Conservation (phyloP, 495 filamentous ascomycete genomes). For the Aspergillus heteromorphus region DNA sequence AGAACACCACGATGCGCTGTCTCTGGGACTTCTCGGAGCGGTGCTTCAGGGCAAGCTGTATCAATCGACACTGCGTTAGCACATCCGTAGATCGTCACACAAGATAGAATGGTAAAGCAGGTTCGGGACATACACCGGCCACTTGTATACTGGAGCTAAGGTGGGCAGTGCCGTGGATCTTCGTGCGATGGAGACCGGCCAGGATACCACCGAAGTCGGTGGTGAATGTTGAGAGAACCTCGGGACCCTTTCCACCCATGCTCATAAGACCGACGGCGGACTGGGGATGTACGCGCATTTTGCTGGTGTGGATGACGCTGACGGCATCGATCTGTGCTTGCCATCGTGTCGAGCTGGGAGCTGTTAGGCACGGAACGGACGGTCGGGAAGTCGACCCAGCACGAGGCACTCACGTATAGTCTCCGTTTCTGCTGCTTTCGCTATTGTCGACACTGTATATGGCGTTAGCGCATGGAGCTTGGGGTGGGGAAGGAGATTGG, state of each 20-base stretch:
- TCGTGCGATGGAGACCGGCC: constrained; percentile 87
- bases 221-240: constrained; percentile 93
- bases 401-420: constrained; percentile 57
- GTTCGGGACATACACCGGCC: constrained; percentile 63
- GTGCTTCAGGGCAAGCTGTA: constrained; percentile 92
- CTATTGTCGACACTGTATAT: constrained; percentile 82
- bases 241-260: constrained; percentile 95
- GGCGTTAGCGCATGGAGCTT: constrained; percentile 24
- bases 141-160: constrained; percentile 91
- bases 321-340: constrained; percentile 94
- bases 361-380: constrained; percentile 14
- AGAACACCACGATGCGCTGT: constrained; percentile 93
- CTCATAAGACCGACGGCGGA: constrained; percentile 97
- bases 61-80: not conserved
- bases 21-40: constrained; percentile 93
- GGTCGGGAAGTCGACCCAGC: not conserved
- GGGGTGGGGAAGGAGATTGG: constrained; percentile 4
- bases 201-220: constrained; percentile 92
- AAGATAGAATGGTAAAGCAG: not conserved
- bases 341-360: constrained; percentile 74
- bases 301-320: constrained; percentile 87
- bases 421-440: constrained; percentile 94
- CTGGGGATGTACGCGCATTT: constrained; percentile 91
- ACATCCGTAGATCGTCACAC: not conserved
- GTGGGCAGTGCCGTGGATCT: constrained; percentile 82